Percentiles rank a stretch among this genome's conserved stretches.
These are phyloP conservation scores for Fomitopsis schrenkii DNA, from an alignment of 1,284 basidiomycete genomes.

Conservation along the genomic window DNA sequence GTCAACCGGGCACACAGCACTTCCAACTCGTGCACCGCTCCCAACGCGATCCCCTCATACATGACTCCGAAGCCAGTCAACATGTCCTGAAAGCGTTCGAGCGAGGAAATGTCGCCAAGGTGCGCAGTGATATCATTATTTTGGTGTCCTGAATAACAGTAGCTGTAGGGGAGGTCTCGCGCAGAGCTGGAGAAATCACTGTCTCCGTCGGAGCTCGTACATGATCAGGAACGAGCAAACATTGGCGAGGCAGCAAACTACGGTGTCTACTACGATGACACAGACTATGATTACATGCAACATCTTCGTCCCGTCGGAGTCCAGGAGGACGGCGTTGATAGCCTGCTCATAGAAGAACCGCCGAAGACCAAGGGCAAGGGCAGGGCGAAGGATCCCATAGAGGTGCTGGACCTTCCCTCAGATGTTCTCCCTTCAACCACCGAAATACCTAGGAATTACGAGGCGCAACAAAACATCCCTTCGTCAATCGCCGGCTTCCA, in stretches of 20 bases:
- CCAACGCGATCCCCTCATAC: constrained; percentile 91
- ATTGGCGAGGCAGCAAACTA: constrained; percentile 89
- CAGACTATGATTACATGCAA: constrained; percentile 99
- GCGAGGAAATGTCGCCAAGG: constrained; percentile 70
- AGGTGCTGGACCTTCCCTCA: constrained; percentile 55
- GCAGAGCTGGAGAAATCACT: constrained; percentile 67
- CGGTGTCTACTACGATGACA: constrained; percentile 95
- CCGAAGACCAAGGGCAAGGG: constrained; percentile 34
- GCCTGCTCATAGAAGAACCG: constrained; percentile 69
- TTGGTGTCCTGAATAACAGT: neutral
- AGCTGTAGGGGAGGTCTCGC: constrained; percentile 66
- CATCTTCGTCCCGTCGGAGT: constrained; percentile 81
- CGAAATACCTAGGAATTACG: constrained; percentile 75
- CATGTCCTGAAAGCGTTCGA: constrained; percentile 87
- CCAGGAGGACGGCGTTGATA: constrained; percentile 74
- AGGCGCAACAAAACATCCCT: constrained; percentile 73
- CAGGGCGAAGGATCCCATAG: constrained; percentile 30
- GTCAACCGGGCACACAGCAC: constrained; percentile 84
- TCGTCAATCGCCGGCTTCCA: constrained; percentile 86
- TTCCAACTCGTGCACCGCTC: constrained; percentile 98
- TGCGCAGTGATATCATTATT: constrained; percentile 21
- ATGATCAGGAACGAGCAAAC: constrained; percentile 41
- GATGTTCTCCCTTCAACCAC: constrained; percentile 69
- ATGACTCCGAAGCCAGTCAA: constrained; percentile 87
- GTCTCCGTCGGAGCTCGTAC: constrained; percentile 54